Percentiles rank a stretch among this genome's conserved stretches.
Conservation (phyloP, 2,329 filamentous ascomycete species). For the Neofusicoccum ribis region DNA sequence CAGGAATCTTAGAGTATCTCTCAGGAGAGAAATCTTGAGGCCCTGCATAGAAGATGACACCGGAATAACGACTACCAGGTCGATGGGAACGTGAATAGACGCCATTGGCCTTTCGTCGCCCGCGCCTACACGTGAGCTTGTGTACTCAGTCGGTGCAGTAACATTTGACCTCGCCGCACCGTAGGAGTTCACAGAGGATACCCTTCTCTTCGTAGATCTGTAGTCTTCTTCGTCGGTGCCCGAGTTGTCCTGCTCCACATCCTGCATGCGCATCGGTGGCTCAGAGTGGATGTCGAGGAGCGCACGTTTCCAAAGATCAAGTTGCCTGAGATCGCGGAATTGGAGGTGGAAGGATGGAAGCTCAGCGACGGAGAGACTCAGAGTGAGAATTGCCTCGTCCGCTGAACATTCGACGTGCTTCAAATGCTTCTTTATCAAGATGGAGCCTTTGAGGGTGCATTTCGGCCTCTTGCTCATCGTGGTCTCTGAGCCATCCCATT, state of each 20-base stretch:
- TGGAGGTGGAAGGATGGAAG: constrained; percentile 91
- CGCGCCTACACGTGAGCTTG: constrained; percentile 46
- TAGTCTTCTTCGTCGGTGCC: constrained; percentile 89
- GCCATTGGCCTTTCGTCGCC: constrained; percentile 47
- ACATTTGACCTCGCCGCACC: constrained; percentile 71
- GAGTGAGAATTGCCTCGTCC: constrained; percentile 82
- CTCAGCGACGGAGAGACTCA: constrained; percentile 88
- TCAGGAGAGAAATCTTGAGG: constrained; percentile 93
- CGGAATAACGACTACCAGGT: constrained; percentile 94
- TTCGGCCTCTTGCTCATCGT: constrained; percentile 62
- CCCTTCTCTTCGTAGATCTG: constrained; percentile 63
- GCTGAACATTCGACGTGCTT: constrained; percentile 75
- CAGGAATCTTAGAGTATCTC: constrained; percentile 89
- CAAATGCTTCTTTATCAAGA: constrained; percentile 96
- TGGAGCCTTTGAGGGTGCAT: constrained; percentile 94
- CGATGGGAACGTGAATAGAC: constrained; percentile 83
- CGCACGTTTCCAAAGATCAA: constrained; percentile 88
- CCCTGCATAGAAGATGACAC: constrained; percentile 99
- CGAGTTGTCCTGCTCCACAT: constrained; percentile 78
- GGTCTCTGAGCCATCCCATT: constrained; percentile 62
- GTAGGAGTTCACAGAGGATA: constrained; percentile 82
- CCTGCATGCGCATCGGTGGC: constrained; percentile 58
- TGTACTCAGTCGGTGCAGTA: constrained; percentile 67
- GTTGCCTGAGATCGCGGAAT: constrained; percentile 78
- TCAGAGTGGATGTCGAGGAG: constrained; percentile 78